phyloP scores from a whole-genome alignment of 179 eudicot genomes.

The Sideroxylon spinosum region DNA sequence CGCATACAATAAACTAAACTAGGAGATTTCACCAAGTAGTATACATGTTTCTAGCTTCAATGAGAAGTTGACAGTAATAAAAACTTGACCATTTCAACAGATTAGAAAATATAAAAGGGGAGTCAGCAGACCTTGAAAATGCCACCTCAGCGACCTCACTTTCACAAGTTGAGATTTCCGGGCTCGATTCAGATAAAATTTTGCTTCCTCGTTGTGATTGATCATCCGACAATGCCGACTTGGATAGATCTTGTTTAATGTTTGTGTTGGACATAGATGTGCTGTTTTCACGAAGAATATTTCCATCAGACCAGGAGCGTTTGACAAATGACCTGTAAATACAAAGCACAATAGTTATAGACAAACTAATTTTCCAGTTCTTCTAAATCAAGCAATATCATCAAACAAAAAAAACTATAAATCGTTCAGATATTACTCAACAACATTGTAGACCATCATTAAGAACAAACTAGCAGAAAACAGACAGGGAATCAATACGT shows the following conservation, averaged over 20 bases:
- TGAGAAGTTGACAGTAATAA: neutral
- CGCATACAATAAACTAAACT: no score
- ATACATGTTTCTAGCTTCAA: neutral
- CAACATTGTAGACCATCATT: neutral
- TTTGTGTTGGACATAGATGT: slow-evolving; percentile 36
- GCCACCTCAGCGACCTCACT: slow-evolving; percentile 29
- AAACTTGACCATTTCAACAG: slow-evolving; percentile 5
- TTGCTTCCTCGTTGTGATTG: slow-evolving; percentile 36
- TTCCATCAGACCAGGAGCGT: slow-evolving; percentile 80
- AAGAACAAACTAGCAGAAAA: neutral
- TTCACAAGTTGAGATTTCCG: slow-evolving; percentile 54
- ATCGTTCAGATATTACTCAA: neutral
- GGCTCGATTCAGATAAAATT: slow-evolving; percentile 48
- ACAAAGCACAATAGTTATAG: slow-evolving; percentile 9
- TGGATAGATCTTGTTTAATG: slow-evolving; percentile 33
- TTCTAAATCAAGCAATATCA: slow-evolving; percentile 4
- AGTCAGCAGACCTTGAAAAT: slow-evolving; percentile 51
- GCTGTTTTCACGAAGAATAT: slow-evolving; percentile 55
- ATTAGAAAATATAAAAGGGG: neutral
- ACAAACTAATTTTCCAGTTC: no score
- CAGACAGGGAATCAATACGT: no score
- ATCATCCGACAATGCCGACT: slow-evolving; percentile 30
- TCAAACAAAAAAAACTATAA: neutral
- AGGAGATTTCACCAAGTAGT: no score
- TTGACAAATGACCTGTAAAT: slow-evolving; percentile 49